Evolutionary conservation across 2,329 filamentous ascomycete genomes (phyloP).

Genomic region (Penicillium polonicum): DNA sequence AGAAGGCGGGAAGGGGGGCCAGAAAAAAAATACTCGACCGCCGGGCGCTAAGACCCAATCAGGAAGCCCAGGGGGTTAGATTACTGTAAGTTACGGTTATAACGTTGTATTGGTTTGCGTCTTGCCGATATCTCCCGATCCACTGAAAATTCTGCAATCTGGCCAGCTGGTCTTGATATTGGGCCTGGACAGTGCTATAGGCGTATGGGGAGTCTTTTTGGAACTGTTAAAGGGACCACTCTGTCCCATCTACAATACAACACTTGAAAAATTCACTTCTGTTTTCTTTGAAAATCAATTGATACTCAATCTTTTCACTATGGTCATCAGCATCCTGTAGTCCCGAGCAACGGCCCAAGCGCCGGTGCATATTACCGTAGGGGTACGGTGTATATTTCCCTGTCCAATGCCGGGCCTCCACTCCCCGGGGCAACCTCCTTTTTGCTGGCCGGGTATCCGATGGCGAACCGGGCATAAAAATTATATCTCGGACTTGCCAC

Average conservation of each 20-base stretch:
- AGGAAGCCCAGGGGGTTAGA: conserved; percentile 13
- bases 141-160: conserved; percentile 19
- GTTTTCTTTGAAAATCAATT: neutral
- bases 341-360: conserved; percentile 26
- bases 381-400: conserved; percentile 26
- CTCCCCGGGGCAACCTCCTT: conserved; percentile 27
- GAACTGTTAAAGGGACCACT: neutral
- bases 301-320: neutral
- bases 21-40: conserved; percentile 41
- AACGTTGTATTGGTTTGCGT: conserved; percentile 13
- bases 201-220: neutral
- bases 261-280: neutral
- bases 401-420: conserved; percentile 22
- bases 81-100: conserved; percentile 14
- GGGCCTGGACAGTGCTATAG: neutral
- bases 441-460: conserved; percentile 33
- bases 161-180: conserved; percentile 7
- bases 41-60: conserved; percentile 32
- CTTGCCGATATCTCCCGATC: conserved; percentile 43
- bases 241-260: neutral
- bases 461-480: conserved; percentile 15
- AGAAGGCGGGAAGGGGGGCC: conserved; percentile 34
- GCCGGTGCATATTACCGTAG: conserved; percentile 10
- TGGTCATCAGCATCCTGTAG: conserved; percentile 11
- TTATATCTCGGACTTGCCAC: conserved; percentile 15